Evolutionary conservation across 2,329 filamentous ascomycete genomes (phyloP).

Genomic region (Byssothecium circinans): DNA sequence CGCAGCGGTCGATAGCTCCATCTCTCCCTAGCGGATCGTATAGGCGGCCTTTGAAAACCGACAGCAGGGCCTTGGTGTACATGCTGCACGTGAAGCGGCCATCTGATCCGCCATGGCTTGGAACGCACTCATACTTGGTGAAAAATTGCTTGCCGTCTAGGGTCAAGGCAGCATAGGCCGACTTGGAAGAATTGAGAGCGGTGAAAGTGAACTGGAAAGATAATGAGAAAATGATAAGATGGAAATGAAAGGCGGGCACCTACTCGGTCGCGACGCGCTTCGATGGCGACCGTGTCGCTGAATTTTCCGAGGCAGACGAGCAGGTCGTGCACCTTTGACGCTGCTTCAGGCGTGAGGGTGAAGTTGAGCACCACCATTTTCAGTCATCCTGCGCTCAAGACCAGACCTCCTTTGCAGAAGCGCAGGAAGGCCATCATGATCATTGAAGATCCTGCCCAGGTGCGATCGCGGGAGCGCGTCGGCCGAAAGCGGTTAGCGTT

Average conservation of each 20-base stretch:
- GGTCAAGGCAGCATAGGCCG: constrained; percentile 73
- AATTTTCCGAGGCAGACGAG: constrained; percentile 77
- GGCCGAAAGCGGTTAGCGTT: constrained; percentile 15
- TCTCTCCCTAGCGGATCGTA: constrained; percentile 67
- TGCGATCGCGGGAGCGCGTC: constrained; percentile 26
- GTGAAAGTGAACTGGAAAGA: constrained; percentile 64
- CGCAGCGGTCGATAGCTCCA: constrained; percentile 71
- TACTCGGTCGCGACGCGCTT: constrained; percentile 70
- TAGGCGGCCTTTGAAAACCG: constrained; percentile 71
- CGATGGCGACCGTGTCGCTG: constrained; percentile 75
- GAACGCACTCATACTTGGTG: constrained; percentile 67
- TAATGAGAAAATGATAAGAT: constrained; percentile 22
- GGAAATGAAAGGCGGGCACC: constrained; percentile 14
- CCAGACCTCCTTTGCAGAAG: too few relatives aligned
- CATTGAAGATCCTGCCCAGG: too few relatives aligned
- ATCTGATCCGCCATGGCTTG: constrained; percentile 36
- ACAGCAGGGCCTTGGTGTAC: constrained; percentile 69
- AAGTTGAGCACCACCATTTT: constrained; percentile 63
- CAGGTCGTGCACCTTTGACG: constrained; percentile 70
- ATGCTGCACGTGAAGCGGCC: constrained; percentile 72
- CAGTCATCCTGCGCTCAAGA: background rate
- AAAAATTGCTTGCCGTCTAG: constrained; percentile 72
- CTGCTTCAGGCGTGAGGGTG: constrained; percentile 72
- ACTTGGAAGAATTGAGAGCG: constrained; percentile 77
- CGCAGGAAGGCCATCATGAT: too few relatives aligned